phyloP scores from a whole-genome alignment of 768 basidiomycete genomes.

The Lactarius tabidus region DNA sequence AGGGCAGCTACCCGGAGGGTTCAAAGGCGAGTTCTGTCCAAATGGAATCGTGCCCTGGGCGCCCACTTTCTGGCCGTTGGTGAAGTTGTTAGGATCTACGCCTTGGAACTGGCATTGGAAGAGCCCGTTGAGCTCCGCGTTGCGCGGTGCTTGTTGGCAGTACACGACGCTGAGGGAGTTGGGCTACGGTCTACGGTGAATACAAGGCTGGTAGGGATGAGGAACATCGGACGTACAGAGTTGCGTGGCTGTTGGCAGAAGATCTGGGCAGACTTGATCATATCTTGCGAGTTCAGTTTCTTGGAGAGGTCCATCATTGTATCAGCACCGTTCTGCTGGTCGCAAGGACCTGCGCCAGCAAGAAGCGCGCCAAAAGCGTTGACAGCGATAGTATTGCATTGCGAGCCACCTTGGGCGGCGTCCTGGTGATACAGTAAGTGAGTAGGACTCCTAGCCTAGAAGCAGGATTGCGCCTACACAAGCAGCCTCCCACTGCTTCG shows the following conservation, averaged over 20 bases:
- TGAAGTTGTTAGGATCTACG: conserved; percentile 42
- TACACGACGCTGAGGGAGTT: conserved; percentile 44
- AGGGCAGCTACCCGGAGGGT: conserved; percentile 48
- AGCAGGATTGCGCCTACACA: conserved; percentile 39
- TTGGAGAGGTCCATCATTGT: conserved; percentile 49
- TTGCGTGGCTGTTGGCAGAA: conserved; percentile 58
- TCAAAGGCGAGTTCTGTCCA: conserved; percentile 38
- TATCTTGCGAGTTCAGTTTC: conserved; percentile 41
- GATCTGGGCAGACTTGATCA: conserved; percentile 51
- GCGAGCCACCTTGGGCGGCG: conserved; percentile 50
- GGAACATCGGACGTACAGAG: conserved; percentile 35
- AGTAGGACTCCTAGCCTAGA: neutral
- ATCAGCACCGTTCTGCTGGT: conserved; percentile 48
- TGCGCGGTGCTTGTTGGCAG: conserved; percentile 51
- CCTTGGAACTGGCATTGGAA: conserved; percentile 59
- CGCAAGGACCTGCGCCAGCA: conserved; percentile 40
- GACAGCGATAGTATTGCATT: conserved; percentile 56
- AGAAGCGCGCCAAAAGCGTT: conserved; percentile 56
- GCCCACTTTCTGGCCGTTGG: conserved; percentile 42
- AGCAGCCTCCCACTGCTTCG: conserved; percentile 43
- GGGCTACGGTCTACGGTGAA: conserved; percentile 34
- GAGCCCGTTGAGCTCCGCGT: conserved; percentile 49
- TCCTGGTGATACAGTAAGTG: conserved; percentile 33
- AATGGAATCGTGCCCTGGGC: conserved; percentile 51
- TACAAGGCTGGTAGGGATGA: neutral